Conservation (phyloP, 345 rosid species). For the Euphorbia tirucalli region DNA sequence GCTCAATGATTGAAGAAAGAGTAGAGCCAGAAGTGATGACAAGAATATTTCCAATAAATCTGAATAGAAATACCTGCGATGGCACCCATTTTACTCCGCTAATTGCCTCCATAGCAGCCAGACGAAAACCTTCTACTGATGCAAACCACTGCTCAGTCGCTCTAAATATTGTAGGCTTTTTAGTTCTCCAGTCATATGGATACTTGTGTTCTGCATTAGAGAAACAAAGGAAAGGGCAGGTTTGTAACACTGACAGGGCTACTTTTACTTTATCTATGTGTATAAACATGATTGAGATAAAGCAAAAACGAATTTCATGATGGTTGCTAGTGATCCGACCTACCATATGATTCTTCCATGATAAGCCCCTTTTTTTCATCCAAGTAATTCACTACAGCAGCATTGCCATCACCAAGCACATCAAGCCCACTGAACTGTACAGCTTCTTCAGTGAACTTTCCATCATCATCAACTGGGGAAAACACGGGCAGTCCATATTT, state of each 20-base stretch:
- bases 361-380: conserved; percentile 61
- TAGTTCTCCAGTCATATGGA: conserved; percentile 98
- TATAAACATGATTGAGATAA: conserved; percentile 7
- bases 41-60: conserved; percentile 9
- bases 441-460: conserved; percentile 91
- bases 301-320: neutral
- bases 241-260: conserved; percentile 5
- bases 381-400: conserved; percentile 72
- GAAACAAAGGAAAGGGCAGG: conserved; percentile 15
- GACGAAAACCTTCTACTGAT: conserved; percentile 88
- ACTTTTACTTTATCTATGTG: neutral
- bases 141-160: conserved; percentile 99
- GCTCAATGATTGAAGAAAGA: neutral
- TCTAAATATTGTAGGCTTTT: conserved; percentile 92
- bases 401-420: conserved; percentile 91
- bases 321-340: conserved; percentile 19
- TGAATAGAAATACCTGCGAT: conserved; percentile 60
- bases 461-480: conserved; percentile 90
- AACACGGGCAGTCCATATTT: conserved; percentile 79
- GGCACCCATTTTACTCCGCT: conserved; percentile 83
- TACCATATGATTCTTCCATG: conserved; percentile 92
- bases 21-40: conserved; percentile 1
- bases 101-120: conserved; percentile 81
- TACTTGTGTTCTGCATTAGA: conserved; percentile 72
- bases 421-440: conserved; percentile 80